These are phyloP conservation scores for Trichoderma arundinaceum DNA, from an alignment of 2,329 filamentous ascomycete species.

Conservation along the genomic window DNA sequence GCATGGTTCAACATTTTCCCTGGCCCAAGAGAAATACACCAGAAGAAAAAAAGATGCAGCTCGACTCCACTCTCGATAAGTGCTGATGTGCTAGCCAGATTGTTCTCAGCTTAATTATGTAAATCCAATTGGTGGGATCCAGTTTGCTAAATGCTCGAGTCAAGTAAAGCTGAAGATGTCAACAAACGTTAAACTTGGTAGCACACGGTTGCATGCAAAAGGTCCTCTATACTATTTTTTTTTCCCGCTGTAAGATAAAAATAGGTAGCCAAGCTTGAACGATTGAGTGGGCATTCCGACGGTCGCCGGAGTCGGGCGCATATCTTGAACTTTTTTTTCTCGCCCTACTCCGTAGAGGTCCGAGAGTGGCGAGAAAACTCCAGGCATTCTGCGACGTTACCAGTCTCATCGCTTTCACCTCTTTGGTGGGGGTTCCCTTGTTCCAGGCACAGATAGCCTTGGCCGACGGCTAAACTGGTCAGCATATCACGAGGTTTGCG, in stretches of 20 bases:
- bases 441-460: background rate
- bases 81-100: slow-evolving; percentile 22
- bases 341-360: background rate
- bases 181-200: background rate
- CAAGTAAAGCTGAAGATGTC: slow-evolving; percentile 4
- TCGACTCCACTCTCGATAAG: slow-evolving; percentile 4
- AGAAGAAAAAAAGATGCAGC: background rate
- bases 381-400: slow-evolving; percentile 26
- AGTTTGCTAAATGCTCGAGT: slow-evolving; percentile 15
- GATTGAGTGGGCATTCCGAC: background rate
- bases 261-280: background rate
- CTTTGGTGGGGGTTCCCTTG: background rate
- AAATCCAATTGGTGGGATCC: slow-evolving; percentile 18
- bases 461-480: background rate
- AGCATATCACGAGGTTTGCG: background rate
- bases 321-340: slow-evolving; percentile 6
- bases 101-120: slow-evolving; percentile 3
- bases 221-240: background rate
- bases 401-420: slow-evolving; percentile 8
- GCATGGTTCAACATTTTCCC: no score
- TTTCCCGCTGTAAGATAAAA: background rate
- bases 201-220: background rate
- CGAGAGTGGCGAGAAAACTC: slow-evolving; percentile 5
- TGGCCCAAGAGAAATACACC: no score
- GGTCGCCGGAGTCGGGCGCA: background rate